Evolutionary conservation across 768 basidiomycete species (phyloP).

Genomic region (Russula vinacea): DNA sequence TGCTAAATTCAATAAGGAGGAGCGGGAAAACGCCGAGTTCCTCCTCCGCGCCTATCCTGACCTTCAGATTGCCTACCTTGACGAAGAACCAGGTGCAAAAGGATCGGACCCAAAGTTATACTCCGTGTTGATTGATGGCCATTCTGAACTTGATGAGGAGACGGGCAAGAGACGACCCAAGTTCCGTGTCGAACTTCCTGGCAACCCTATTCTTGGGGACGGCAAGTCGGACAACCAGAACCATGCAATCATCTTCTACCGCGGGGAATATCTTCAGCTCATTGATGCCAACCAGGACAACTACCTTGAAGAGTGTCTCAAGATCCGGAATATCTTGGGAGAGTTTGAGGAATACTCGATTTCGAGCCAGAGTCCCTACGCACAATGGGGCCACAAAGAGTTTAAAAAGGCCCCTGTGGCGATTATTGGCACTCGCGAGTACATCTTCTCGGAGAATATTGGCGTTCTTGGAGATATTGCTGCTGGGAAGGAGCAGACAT

Average conservation of each 20-base stretch:
- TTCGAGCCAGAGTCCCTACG: slow-evolving; percentile 92
- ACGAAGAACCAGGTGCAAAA: slow-evolving; percentile 89
- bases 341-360: slow-evolving; percentile 95
- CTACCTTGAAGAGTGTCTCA: slow-evolving; percentile 97
- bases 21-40: slow-evolving; percentile 98
- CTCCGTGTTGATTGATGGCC: slow-evolving; percentile 93
- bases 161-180: slow-evolving; percentile 91
- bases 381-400: slow-evolving; percentile 93
- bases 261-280: slow-evolving; percentile 97
- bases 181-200: slow-evolving; percentile 95
- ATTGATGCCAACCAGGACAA: slow-evolving; percentile 99
- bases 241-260: slow-evolving; percentile 98
- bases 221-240: slow-evolving; percentile 99
- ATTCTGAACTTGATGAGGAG: slow-evolving; percentile 89
- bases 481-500: slow-evolving; percentile 99
- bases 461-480: slow-evolving; percentile 99
- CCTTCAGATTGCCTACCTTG: slow-evolving; percentile 95
- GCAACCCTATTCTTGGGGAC: slow-evolving; percentile 98
- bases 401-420: slow-evolving; percentile 89
- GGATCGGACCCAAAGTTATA: slow-evolving; percentile 87
- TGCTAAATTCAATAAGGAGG: slow-evolving; percentile 99
- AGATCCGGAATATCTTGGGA: slow-evolving; percentile 95
- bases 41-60: slow-evolving; percentile 96
- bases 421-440: slow-evolving; percentile 97
- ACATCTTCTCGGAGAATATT: slow-evolving; percentile 99